Conservation (phyloP, 306 rosid genomes). For the Inga laurina region DNA sequence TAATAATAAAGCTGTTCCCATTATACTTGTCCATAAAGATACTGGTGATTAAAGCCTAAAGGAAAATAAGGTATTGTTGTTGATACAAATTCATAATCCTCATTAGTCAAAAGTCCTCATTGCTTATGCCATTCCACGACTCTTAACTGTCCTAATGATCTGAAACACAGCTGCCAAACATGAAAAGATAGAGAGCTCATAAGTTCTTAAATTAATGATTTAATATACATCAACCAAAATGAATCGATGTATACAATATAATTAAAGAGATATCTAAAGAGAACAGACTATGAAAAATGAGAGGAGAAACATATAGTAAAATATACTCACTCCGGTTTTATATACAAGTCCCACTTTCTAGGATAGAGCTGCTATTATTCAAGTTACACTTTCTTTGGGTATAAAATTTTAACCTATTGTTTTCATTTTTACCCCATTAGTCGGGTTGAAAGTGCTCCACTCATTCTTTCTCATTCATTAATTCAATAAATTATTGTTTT, state of each 20-base stretch:
- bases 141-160: constrained; percentile 58
- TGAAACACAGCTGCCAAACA: constrained; percentile 62
- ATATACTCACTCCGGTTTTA: too few relatives aligned
- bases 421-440: too few relatives aligned
- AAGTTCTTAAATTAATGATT: neutral
- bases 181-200: neutral
- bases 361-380: too few relatives aligned
- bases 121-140: constrained; percentile 52
- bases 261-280: neutral
- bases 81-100: constrained; percentile 6
- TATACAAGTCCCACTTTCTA: too few relatives aligned
- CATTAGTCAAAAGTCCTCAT: constrained; percentile 1
- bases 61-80: neutral
- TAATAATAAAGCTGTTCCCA: constrained; percentile 25
- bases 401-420: too few relatives aligned
- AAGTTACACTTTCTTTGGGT: too few relatives aligned
- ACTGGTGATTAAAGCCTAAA: neutral
- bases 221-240: neutral
- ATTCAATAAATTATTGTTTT: too few relatives aligned
- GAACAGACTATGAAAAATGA: neutral
- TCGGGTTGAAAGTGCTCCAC: too few relatives aligned
- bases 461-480: too few relatives aligned
- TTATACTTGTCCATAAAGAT: constrained; percentile 23
- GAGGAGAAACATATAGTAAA: neutral
- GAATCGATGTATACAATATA: neutral